Base-by-base conservation (phyloP, 805 yeast genomes). In the Kazachstania martiniae region DNA sequence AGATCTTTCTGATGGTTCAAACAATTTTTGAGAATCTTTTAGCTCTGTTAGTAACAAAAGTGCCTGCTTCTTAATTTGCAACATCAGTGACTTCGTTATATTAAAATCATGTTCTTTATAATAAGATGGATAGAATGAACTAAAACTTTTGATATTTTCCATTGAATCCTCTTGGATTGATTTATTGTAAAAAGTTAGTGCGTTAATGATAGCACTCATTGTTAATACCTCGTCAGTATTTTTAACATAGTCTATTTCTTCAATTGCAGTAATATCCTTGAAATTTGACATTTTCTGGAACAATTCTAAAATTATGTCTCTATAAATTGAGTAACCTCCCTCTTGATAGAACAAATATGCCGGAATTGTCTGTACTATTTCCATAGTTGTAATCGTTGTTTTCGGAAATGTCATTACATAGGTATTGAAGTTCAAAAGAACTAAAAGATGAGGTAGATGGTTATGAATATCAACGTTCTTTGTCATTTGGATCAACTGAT, bases 311-410 rank as follows among this genome's bases (percentile, higher is more conserved):
- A 48, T 27, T 6, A 49, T 35, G 1, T 47, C 45, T 8, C 35
- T 30, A 25, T 51, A 51, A n/a, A 46, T 12, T 27, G 35, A 44
- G 34, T 65, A 66, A 4, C 76, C 75, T 7, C 68, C 70, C 26
- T 58, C 47, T 43, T 75, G 77, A 35, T 74, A 56, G 28, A 76
- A 63, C n/a, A 67, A 48, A 16, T 74, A 60, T 2, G 58, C 60
- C 19, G 60, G 62, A n/a, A 62, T 35, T 1, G 65, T 59, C 26
- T 61, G 53, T 4, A 59, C 26, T 21, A 47, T 51, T 24, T 52
- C 63, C 12, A 48, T 44, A 7, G 49, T 48, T 2, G 47, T 39
- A 5, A 47, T 37, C 4, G 52, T 39, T 1, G 54, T 40, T 30
- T 49, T 51, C 1, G 63, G 51, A 33, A 55, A 58, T 3, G 56